A percentile compares a stretch with the other conserved stretches of the same genome.
Evolutionary conservation across 202 grass and related monocot species (phyloP).

Genomic region (Schoenoplectus triqueter): DNA sequence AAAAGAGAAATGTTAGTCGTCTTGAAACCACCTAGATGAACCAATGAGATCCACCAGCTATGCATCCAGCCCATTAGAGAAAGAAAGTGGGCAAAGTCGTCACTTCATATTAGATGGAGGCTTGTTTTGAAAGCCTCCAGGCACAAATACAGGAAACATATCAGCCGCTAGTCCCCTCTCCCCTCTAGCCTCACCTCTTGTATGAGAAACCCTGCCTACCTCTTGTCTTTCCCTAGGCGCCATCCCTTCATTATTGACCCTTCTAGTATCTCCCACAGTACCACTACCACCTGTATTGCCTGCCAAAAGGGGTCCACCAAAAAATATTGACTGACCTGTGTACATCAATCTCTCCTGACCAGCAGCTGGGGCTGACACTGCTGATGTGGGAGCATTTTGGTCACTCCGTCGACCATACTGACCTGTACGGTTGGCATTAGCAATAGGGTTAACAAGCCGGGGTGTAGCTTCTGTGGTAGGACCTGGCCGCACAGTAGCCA

Average conservation of each 20-base stretch:
- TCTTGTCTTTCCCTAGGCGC: slow-evolving; percentile 49
- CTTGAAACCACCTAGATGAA: slow-evolving; percentile 24
- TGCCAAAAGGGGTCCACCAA: slow-evolving; percentile 77
- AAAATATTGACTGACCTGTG: slow-evolving; percentile 88
- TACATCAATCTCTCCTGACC: slow-evolving; percentile 71
- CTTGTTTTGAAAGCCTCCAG: slow-evolving; percentile 60
- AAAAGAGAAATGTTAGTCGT: slow-evolving; percentile 30
- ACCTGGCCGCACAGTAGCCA: slow-evolving; percentile 50
- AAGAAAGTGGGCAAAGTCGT: slow-evolving; percentile 27
- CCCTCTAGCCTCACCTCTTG: slow-evolving; percentile 11
- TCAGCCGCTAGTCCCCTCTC: slow-evolving; percentile 53
- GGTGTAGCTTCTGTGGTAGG: slow-evolving; percentile 38
- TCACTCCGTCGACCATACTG: slow-evolving; percentile 47
- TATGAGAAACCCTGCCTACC: slow-evolving; percentile 54
- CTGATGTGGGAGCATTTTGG: slow-evolving; percentile 47
- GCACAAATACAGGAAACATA: slow-evolving; percentile 78
- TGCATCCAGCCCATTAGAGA: slow-evolving; percentile 28
- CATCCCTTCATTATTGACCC: slow-evolving; percentile 32
- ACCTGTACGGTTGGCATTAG: slow-evolving; percentile 39
- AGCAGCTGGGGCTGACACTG: slow-evolving; percentile 41
- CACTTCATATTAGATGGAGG: slow-evolving; percentile 57
- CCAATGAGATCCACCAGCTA: slow-evolving; percentile 24
- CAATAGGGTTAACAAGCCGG: slow-evolving; percentile 58
- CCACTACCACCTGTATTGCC: slow-evolving; percentile 43
- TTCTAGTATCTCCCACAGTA: slow-evolving; percentile 11